Evolutionary conservation across 2,329 filamentous ascomycete genomes (phyloP), one percentile per base, ranked within the genome.

Genomic region (Tolypocladium guangdongense): DNA sequence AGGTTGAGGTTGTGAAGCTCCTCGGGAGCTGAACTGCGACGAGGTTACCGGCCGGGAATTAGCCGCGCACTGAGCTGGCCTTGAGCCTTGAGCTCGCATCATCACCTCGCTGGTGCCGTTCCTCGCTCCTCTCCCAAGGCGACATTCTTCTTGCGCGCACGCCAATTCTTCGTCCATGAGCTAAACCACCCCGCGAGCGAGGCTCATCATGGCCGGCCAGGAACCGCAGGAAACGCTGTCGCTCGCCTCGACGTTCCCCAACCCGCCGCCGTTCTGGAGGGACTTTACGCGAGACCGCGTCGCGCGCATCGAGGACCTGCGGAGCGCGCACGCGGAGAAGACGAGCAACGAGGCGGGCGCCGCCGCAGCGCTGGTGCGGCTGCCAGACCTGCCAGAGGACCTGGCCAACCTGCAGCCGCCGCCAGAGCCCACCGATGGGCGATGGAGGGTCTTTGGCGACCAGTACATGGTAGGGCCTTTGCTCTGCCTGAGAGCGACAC

Each of bases 201-300:
- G 38, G 51, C 51, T 41, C 56, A 58, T 52, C 45, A 89, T 88
- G 85, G 82, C 81, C 54, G 83, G 73, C 51, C 74, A 76, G 55
- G 72, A 73, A 54, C 64, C 71, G 11, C 67, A 46, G 43, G 43
- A 46, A n/a, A n/a, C 43, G 43, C 24, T 69, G 37, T 72, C 75
- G 48, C 69, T 78, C 61, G 77, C 83, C 30, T 82, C 86, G 27
- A 82, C 85, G 41, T 96, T 90, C 66, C 92, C 93, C 27, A 82
- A 87, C 51, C 93, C 93, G 30, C 93, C 93, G 30, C 84, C 86
- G 1, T 95, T 96, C 72, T 97, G 88, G 84, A 85, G 86, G 60
- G 79, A 88, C 67, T 97, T 97, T 71, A 96, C 89, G 0, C 68
- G 82, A 3, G 82, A 86, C 32, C 95, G 92, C 64, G 63, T 88